phyloP scores from a whole-genome alignment of 139 green algal genomes.

The Tetradesmus obliquus region DNA sequence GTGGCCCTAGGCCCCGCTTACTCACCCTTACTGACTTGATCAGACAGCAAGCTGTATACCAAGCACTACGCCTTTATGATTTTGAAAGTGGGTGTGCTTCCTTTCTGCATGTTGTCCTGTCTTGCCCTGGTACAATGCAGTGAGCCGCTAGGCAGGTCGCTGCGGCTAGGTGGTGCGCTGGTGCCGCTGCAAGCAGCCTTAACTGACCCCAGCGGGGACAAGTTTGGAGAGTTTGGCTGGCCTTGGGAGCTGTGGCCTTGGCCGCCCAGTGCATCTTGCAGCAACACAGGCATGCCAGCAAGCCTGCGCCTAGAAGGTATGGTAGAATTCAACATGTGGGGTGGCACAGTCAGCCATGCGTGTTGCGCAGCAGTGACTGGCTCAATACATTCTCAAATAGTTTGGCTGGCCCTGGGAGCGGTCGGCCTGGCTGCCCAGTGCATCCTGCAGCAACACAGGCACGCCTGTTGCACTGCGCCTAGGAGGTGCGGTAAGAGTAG shows the following conservation, averaged over 20 bases:
- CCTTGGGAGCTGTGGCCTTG: constrained; percentile 46
- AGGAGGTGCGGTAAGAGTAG: constrained; percentile 9
- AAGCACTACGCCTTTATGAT: too few species aligned
- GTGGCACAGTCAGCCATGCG: too few species aligned
- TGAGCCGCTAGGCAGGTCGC: background rate
- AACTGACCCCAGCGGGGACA: background rate
- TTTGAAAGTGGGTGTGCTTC: too few species aligned
- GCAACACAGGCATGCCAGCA: constrained; percentile 18
- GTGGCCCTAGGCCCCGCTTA: background rate
- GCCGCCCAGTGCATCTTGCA: constrained; percentile 22
- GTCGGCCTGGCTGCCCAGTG: too few species aligned
- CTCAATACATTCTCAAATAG: too few species aligned
- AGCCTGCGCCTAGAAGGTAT: too few species aligned
- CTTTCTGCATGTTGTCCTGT: background rate
- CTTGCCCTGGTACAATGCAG: background rate
- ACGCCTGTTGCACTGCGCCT: background rate
- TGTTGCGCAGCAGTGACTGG: too few species aligned
- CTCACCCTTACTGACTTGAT: background rate
- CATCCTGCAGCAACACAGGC: too few species aligned
- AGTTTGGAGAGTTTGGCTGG: constrained; percentile 35
- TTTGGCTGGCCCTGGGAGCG: too few species aligned
- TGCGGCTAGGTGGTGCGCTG: background rate
- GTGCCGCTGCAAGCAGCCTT: background rate
- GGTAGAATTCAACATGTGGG: too few species aligned
- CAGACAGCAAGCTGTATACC: too few species aligned